phyloP scores from a whole-genome alignment of 163 green algal genomes.

The Scenedesmus sp. region DNA sequence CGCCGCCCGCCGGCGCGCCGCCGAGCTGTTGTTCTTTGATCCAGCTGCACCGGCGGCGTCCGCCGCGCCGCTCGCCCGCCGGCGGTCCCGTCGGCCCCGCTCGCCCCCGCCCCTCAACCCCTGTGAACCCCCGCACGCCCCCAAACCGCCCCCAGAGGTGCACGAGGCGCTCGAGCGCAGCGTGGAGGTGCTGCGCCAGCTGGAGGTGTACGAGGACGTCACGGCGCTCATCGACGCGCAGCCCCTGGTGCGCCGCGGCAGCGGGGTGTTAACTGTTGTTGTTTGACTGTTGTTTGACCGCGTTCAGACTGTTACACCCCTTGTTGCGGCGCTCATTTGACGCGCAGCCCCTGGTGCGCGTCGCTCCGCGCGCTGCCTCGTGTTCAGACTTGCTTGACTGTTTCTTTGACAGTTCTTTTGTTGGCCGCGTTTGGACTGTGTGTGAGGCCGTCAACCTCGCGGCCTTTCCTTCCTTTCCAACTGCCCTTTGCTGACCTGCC shows the following conservation, averaged over 20 bases:
- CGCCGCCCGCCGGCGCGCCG: too few relatives aligned
- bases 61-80: too few relatives aligned
- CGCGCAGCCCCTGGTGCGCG: not conserved
- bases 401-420: not conserved
- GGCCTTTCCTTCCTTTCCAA: too few relatives aligned
- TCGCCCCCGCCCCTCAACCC: too few relatives aligned
- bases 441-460: too few relatives aligned
- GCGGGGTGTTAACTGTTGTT: not conserved
- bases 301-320: not conserved
- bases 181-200: constrained; percentile 28
- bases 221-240: constrained; percentile 31
- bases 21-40: too few relatives aligned
- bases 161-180: constrained; percentile 34
- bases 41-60: too few relatives aligned
- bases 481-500: too few relatives aligned
- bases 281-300: not conserved
- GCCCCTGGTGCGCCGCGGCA: constrained; percentile 14
- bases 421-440: too few relatives aligned
- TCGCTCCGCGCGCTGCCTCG: not conserved
- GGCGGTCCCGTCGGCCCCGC: too few relatives aligned
- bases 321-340: too few relatives aligned
- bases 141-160: constrained; percentile 37
- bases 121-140: too few relatives aligned
- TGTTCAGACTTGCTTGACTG: not conserved
- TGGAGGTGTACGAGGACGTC: constrained; percentile 41